These are phyloP conservation scores for Entophlyctis helioformis DNA, from an alignment of 192 early-diverging fungal genomes.

Conservation along the genomic window DNA sequence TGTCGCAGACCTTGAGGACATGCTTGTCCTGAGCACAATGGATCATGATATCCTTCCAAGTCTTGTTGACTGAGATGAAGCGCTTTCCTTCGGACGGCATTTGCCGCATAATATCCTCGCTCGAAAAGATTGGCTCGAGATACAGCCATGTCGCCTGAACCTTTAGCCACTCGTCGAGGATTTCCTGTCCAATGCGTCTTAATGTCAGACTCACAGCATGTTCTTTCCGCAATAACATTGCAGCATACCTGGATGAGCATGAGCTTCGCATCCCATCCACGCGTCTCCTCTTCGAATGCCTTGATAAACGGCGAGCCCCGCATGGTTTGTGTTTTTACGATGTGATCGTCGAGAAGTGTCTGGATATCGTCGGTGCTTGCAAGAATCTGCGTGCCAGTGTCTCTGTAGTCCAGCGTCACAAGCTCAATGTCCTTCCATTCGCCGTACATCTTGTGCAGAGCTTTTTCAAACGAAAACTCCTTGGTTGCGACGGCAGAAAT, in stretches of 20 bases:
- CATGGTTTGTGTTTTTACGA: slow-evolving; percentile 55
- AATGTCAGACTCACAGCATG: background rate
- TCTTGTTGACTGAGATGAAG: slow-evolving; percentile 46
- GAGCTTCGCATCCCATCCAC: slow-evolving; percentile 35
- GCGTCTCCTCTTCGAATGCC: slow-evolving; percentile 45
- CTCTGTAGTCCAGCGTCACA: slow-evolving; percentile 39
- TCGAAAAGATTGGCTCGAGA: slow-evolving; percentile 48
- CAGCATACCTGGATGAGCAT: slow-evolving; percentile 38
- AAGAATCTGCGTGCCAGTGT: slow-evolving; percentile 50
- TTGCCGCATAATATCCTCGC: slow-evolving; percentile 54
- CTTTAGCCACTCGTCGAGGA: slow-evolving; percentile 49
- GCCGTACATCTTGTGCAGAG: slow-evolving; percentile 48
- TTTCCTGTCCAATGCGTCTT: slow-evolving; percentile 19
- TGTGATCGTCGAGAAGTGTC: slow-evolving; percentile 49
- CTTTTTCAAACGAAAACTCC: slow-evolving; percentile 54
- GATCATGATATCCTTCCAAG: slow-evolving; percentile 49
- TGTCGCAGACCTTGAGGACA: slow-evolving; percentile 36
- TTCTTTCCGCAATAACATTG: too few relatives aligned
- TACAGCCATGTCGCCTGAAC: slow-evolving; percentile 53
- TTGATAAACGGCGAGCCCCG: slow-evolving; percentile 49
- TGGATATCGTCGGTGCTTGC: slow-evolving; percentile 41
- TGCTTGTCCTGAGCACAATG: slow-evolving; percentile 28
- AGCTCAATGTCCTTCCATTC: slow-evolving; percentile 49
- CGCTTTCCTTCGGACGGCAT: slow-evolving; percentile 51
- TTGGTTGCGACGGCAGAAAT: slow-evolving; percentile 42